These are phyloP conservation scores for Tetrastigma voinierianum DNA, from an alignment of 164 flowering plant genomes.

Conservation along the genomic window DNA sequence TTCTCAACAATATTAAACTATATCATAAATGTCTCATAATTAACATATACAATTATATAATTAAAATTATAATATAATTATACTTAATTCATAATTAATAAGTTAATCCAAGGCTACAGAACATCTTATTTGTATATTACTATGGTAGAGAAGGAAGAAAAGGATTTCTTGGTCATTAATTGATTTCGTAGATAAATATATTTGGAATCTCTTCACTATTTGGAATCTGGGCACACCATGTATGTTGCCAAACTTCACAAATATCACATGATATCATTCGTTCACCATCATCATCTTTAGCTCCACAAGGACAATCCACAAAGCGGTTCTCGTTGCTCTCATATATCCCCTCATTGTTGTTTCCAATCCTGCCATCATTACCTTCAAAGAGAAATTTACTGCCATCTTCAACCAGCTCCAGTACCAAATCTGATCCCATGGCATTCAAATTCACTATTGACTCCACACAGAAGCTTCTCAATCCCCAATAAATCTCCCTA, in stretches of 20 bases:
- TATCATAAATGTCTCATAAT: no score
- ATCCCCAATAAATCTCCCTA: conserved; percentile 64
- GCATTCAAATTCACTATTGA: conserved; percentile 28
- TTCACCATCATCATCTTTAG: conserved; percentile 84
- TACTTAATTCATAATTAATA: no score
- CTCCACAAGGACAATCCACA: conserved; percentile 82
- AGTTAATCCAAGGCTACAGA: no score
- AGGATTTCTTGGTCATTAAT: conserved; percentile 73
- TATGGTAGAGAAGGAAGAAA: conserved; percentile 53
- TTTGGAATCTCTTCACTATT: conserved; percentile 52
- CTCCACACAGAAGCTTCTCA: conserved; percentile 42
- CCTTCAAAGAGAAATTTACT: conserved; percentile 49
- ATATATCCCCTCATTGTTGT: conserved; percentile 15
- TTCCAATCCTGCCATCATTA: conserved; percentile 10
- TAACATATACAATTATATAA: no score
- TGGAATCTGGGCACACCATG: conserved; percentile 59
- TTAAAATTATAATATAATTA: no score
- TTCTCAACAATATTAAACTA: no score
- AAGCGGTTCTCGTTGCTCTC: conserved; percentile 20
- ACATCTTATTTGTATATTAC: background rate
- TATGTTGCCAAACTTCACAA: conserved; percentile 89
- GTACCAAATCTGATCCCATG: conserved; percentile 40
- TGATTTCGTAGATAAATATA: conserved; percentile 67
- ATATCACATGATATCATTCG: conserved; percentile 77
- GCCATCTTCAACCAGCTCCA: conserved; percentile 36